Conservation (phyloP, 169 alveolate genomes). For the Babesia divergens region DNA sequence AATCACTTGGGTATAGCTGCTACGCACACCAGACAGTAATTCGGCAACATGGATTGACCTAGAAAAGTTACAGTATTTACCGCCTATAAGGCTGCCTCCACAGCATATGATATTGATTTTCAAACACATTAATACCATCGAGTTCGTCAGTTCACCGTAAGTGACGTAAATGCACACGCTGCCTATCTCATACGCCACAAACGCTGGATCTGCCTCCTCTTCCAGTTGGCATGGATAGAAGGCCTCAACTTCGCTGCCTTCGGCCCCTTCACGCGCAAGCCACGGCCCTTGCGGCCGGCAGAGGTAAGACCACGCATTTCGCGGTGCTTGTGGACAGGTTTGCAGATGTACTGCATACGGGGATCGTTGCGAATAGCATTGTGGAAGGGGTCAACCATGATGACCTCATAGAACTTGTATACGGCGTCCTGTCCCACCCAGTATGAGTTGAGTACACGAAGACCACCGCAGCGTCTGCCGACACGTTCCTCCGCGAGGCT, state of each 20-base stretch:
- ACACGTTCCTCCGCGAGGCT: conserved; percentile 98
- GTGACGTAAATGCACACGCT: background rate
- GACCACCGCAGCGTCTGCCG: conserved; percentile 93
- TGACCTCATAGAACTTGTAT: conserved; percentile 97
- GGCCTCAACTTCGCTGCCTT: conserved; percentile 92
- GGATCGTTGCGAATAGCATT: conserved; percentile 97
- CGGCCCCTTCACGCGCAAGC: conserved; percentile 92
- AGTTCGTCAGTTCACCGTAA: background rate
- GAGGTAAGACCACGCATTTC: conserved; percentile 97
- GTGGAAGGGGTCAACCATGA: conserved; percentile 98
- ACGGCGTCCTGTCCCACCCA: conserved; percentile 99
- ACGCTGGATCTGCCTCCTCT: conserved; percentile 90
- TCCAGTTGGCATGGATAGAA: conserved; percentile 92
- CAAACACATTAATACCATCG: background rate
- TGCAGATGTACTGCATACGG: conserved; percentile 97
- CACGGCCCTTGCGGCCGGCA: conserved; percentile 85
- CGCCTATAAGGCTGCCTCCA: no score
- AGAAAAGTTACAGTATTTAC: no score
- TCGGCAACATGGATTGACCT: no score
- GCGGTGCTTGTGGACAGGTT: conserved; percentile 96
- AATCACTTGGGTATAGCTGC: no score
- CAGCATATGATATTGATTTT: background rate
- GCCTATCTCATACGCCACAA: conserved; percentile 93
- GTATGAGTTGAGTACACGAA: conserved; percentile 98
- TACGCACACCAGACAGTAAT: no score